phyloP scores from a whole-genome alignment of 2,329 filamentous ascomycete species.

The Emergomyces orientalis region DNA sequence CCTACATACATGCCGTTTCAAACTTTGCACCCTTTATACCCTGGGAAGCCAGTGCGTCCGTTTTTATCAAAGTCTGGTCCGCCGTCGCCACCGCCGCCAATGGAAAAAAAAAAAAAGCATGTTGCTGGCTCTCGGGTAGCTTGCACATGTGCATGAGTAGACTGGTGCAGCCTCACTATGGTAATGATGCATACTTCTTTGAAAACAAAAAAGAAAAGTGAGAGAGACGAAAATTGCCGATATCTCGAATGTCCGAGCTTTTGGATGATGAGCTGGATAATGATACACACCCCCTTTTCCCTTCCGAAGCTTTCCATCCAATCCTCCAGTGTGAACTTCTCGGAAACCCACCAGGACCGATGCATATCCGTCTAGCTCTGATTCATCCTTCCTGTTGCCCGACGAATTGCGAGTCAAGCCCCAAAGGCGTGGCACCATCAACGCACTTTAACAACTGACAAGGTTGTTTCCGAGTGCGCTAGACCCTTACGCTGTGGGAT shows the following conservation, averaged over 20 bases:
- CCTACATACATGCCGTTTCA: not conserved
- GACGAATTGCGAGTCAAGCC: slow-evolving; percentile 1
- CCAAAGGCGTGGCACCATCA: slow-evolving; percentile 7
- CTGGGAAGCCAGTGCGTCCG: not conserved
- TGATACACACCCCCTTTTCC: not conserved
- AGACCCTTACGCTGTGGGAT: not conserved
- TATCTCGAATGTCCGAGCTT: not conserved
- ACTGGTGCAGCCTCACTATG: slow-evolving; percentile 6
- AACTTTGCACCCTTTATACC: not conserved
- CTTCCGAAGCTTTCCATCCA: not conserved
- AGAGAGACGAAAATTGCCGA: not conserved
- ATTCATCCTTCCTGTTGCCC: not conserved
- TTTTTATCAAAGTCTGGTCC: not conserved
- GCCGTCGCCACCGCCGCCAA: not conserved
- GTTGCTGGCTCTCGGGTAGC: slow-evolving; percentile 3
- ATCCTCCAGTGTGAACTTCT: not conserved
- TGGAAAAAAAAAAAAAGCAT: slow-evolving; percentile 4
- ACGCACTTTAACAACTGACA: slow-evolving; percentile 3
- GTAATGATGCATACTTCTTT: not conserved
- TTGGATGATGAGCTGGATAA: slow-evolving; percentile 4
- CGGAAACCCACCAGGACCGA: not conserved
- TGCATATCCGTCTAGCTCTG: not conserved
- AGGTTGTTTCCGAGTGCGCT: slow-evolving; percentile 1
- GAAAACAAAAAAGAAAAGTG: not conserved
- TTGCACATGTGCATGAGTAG: slow-evolving; percentile 4